Evolutionary conservation across 768 basidiomycete species (phyloP).

Genomic region (Lepiota brunneoincarnata): DNA sequence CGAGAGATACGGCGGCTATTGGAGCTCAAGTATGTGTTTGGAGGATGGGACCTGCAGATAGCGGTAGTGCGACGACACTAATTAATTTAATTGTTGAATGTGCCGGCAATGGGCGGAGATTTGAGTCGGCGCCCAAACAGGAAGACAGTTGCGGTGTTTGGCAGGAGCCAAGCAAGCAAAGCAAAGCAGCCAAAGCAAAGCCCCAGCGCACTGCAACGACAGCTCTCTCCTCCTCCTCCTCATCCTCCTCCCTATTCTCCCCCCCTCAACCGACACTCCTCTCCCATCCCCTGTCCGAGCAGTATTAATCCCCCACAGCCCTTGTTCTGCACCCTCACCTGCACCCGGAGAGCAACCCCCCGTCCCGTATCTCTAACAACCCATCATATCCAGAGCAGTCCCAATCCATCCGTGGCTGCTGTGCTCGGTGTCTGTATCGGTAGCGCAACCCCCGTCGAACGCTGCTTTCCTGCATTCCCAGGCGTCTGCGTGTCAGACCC

Average conservation of each 20-base stretch:
- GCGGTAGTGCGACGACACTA: slow-evolving; percentile 74
- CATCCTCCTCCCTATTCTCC: neutral
- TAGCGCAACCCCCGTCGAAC: neutral
- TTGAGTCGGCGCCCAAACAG: slow-evolving; percentile 13
- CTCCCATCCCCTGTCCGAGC: neutral
- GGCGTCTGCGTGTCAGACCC: neutral
- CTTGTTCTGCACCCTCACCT: neutral
- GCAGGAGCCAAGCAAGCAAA: slow-evolving; percentile 12
- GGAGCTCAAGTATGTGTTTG: slow-evolving; percentile 77
- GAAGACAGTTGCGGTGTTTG: slow-evolving; percentile 10
- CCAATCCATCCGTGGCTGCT: neutral
- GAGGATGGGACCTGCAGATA: slow-evolving; percentile 88
- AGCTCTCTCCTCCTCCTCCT: slow-evolving; percentile 9
- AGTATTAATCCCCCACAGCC: slow-evolving; percentile 6
- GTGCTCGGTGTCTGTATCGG: too few species aligned
- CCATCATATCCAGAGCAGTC: neutral
- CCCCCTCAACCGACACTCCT: slow-evolving; percentile 2
- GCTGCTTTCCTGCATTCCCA: slow-evolving; percentile 1
- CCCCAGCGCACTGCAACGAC: slow-evolving; percentile 11
- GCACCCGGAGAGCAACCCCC: neutral
- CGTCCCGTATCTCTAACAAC: slow-evolving; percentile 1
- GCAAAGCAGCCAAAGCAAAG: slow-evolving; percentile 9
- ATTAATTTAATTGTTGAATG: slow-evolving; percentile 13
- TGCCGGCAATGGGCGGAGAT: slow-evolving; percentile 27
- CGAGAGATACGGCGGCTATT: slow-evolving; percentile 80